These are phyloP conservation scores for Emergomyces africanus DNA, from an alignment of 2,329 filamentous ascomycete species.

Conservation along the genomic window DNA sequence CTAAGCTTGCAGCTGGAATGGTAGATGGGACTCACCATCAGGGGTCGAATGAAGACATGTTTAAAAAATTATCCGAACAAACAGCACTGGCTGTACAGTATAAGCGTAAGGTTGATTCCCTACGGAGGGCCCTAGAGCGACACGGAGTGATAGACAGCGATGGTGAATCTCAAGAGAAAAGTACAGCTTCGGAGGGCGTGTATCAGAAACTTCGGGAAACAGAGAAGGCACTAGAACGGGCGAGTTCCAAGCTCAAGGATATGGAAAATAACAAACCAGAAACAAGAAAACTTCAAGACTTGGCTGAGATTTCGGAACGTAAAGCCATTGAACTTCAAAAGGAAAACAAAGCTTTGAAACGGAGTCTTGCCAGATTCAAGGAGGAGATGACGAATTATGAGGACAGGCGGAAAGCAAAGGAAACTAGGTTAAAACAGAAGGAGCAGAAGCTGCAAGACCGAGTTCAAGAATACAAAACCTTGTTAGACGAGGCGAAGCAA, in stretches of 20 bases:
- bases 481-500: constrained; percentile 22
- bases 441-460: constrained; percentile 27
- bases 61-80: constrained; percentile 31
- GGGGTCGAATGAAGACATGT: constrained; percentile 26
- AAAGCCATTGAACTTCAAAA: constrained; percentile 29
- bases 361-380: constrained; percentile 28
- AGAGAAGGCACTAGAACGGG: constrained; percentile 23
- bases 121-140: constrained; percentile 26
- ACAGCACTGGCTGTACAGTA: constrained; percentile 33
- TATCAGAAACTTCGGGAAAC: constrained; percentile 20
- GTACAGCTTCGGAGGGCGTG: constrained; percentile 10
- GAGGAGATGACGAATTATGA: constrained; percentile 32
- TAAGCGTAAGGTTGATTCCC: constrained; percentile 28
- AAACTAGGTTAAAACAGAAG: constrained; percentile 28
- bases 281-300: constrained; percentile 21
- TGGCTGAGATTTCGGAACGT: constrained; percentile 27
- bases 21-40: constrained; percentile 15
- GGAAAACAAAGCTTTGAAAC: constrained; percentile 30
- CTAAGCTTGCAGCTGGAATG: constrained; percentile 30
- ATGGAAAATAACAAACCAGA: constrained; percentile 21
- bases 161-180: constrained; percentile 14
- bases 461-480: constrained; percentile 29
- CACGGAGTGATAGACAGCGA: constrained; percentile 26
- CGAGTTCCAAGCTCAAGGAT: constrained; percentile 24
- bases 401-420: constrained; percentile 30